A percentile compares a stretch with the other conserved stretches of the same genome.
These are phyloP conservation scores for Cotoneaster glaucophyllus DNA, from an alignment of 306 rosid species.

Conservation along the genomic window DNA sequence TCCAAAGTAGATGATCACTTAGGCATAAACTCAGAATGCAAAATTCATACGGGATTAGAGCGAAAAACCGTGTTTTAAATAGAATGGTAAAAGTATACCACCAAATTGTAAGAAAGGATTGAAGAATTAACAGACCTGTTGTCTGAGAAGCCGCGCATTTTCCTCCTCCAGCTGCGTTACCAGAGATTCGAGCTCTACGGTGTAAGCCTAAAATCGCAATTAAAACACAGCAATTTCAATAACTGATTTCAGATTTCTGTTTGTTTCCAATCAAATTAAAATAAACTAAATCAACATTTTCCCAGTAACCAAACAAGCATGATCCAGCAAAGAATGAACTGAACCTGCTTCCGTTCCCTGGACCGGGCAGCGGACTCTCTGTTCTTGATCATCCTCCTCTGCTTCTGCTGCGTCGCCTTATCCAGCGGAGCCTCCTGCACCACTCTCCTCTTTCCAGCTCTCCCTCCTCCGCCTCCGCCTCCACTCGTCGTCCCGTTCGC, in stretches of 20 bases:
- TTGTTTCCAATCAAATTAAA: background rate
- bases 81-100: background rate
- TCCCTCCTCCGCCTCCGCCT: constrained; percentile 10
- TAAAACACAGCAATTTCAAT: background rate
- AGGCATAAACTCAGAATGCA: background rate
- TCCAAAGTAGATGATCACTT: constrained; percentile 20
- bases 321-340: background rate
- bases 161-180: constrained; percentile 72
- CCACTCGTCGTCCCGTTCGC: constrained; percentile 16
- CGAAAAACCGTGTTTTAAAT: background rate
- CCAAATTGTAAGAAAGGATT: background rate
- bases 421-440: constrained; percentile 50
- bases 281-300: background rate
- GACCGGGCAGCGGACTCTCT: constrained; percentile 95
- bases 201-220: constrained; percentile 54
- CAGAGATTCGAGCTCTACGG: constrained; percentile 63
- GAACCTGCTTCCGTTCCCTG: constrained; percentile 86
- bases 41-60: background rate
- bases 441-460: constrained; percentile 62
- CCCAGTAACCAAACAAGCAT: background rate
- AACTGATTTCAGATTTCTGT: background rate
- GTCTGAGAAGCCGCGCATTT: constrained; percentile 43
- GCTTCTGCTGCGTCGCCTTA: constrained; percentile 77
- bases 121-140: constrained; percentile 45
- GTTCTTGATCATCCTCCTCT: constrained; percentile 20